Base-by-base conservation (phyloP, 2,329 filamentous ascomycete species). In the Myotisia sp. region DNA sequence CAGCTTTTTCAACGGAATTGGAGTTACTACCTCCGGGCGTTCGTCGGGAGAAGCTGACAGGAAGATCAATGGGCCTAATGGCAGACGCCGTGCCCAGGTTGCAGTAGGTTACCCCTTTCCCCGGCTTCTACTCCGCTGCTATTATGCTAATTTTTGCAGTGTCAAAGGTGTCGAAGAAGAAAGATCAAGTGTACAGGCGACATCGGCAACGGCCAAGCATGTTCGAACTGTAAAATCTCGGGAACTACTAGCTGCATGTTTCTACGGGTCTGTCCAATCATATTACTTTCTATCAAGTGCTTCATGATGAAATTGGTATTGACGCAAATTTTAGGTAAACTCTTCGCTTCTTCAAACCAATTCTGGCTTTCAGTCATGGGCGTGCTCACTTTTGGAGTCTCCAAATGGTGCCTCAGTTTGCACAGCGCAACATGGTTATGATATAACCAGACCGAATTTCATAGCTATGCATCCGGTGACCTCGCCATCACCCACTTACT, bases 131-230 rank as follows among this genome's bases (percentile, higher is more conserved):
- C 27, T 6, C 13, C 12, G 27, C 6, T 14, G 16, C 12, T 39
- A 10, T 36, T 21, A 27, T 19, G 12, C 16, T n/a, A 9, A 8
- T 8, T 7, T 21, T 23, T 29, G 19, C 24, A 43, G 87, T 95
- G 87, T 55, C 74, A 75, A 22, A 75, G 87, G 45, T 95, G 87
- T 58, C 75, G 87, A 40, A 86, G 87, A 61, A 74, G 87, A 39
- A 95, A 95, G 65, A 95, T 95, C 48, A 79, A 83, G 46, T 95
- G 87, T 62, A 92, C 81, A 49, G 87, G 87, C 27, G 84, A 93
- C 52, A 66, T 70, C 21, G 80, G 79, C 20, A 73, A 78, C 48
- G 79, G 79, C n/a, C 60, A 65, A 24, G 75, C 77, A n/a, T 95
- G 87, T 57, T 65, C 70, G 7, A 92, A 86, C 55, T 95, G 87